Evolutionary conservation across 2,329 filamentous ascomycete species (phyloP), one percentile per base, ranked within the genome.

Genomic region (Aspergillus uvarum): DNA sequence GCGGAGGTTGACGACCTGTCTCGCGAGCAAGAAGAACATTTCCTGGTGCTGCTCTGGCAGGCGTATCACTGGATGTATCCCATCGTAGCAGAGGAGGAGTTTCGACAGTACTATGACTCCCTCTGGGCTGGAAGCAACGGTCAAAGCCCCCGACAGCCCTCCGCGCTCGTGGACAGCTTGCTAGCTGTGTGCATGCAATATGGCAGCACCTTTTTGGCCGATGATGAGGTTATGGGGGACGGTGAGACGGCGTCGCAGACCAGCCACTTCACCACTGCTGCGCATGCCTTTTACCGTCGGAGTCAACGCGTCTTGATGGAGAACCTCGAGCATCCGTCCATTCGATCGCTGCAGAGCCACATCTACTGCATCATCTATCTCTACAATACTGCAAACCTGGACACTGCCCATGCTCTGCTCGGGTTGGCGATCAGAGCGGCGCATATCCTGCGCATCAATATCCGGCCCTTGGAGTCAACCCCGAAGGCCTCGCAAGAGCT

Each of bases 141-240:
- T 4, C 52, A 19, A 4, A 51, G 63, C 61, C 5, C 59, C 6
- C 74, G 82, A 6, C 77, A 76, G 56, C 72, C 77, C 2, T 85
- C 82, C 2, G 76, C 82, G 1, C 72, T 85, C 0, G 79, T 82
- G 1, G 83, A 85, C 59, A 83, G 84, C 24, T 70, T 84, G 35
- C 67, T 85, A 16, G 82, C 82, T 0, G 58, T 84, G 10, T 81
- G 79, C 61, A 80, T 85, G 73, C 82, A 84, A 67, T 79, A 80
- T 44, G 77, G 77, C 16, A 68, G 32, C 12, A 35, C 32, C 3
- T 35, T 35, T 5, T 35, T 35, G 14, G 32, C 32, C 32, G 32
- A 35, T 16, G 32, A 35, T 16, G 32, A 35, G 32, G 32, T 12
- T 4, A 29, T 26, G 52, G 51, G 8, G 49, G 47, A 11, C 44